phyloP scores from a whole-genome alignment of 345 rosid genomes.

The Carallia brachiata region DNA sequence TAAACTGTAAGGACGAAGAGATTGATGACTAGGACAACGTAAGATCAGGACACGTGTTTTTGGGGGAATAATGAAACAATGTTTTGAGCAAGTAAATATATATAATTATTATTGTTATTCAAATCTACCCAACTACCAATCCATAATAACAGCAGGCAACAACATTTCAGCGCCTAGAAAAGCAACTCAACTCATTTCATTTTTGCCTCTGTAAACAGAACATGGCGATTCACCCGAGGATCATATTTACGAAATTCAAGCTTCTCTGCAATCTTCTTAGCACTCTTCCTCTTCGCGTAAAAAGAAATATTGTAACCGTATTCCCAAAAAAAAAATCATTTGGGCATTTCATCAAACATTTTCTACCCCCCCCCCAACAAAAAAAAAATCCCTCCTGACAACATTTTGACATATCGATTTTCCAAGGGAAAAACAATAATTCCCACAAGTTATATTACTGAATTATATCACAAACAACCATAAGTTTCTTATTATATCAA shows the following conservation, averaged over 20 bases:
- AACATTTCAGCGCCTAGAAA: neutral
- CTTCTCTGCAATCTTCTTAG: slow-evolving; percentile 68
- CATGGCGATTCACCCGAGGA: slow-evolving; percentile 89
- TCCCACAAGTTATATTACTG: too few species aligned
- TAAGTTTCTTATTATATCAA: too few species aligned
- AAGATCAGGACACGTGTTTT: too few species aligned
- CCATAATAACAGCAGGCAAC: neutral
- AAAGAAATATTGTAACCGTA: slow-evolving; percentile 39
- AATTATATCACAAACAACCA: too few species aligned
- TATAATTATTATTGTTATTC: neutral
- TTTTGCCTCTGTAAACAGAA: slow-evolving; percentile 80
- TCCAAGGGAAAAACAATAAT: too few species aligned
- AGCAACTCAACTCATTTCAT: slow-evolving; percentile 60
- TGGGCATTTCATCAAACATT: slow-evolving; percentile 13
- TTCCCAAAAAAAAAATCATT: neutral
- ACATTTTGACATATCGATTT: too few species aligned
- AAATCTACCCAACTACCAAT: neutral
- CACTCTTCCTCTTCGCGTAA: slow-evolving; percentile 87
- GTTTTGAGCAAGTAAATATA: too few species aligned
- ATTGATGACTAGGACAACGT: too few species aligned
- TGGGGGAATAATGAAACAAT: too few species aligned
- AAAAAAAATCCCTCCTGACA: too few species aligned
- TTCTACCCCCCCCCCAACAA: neutral
- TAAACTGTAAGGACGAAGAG: too few species aligned
- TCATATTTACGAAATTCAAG: slow-evolving; percentile 92